Percentiles rank a stretch among this genome's conserved stretches.
These are phyloP conservation scores for Leucocoprinus sp. DNA, from an alignment of 768 basidiomycete genomes.

Conservation along the genomic window DNA sequence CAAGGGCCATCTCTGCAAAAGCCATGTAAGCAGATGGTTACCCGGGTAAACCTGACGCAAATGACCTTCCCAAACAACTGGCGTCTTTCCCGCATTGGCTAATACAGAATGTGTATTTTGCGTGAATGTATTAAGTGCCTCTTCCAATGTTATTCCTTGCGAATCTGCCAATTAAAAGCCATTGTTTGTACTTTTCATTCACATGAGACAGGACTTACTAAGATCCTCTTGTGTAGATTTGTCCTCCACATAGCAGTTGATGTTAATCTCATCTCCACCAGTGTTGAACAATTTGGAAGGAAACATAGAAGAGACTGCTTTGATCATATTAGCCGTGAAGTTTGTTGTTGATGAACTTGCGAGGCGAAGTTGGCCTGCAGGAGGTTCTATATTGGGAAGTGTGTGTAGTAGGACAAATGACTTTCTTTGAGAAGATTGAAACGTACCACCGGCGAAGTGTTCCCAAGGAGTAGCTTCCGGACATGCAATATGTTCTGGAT, in stretches of 20 bases:
- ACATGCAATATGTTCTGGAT: constrained; percentile 75
- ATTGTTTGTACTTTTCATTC: not conserved
- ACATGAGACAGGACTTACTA: constrained; percentile 12
- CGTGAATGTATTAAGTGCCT: constrained; percentile 60
- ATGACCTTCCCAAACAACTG: constrained; percentile 84
- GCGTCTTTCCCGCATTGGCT: constrained; percentile 51
- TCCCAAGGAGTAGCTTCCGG: constrained; percentile 46
- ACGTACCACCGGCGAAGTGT: constrained; percentile 37
- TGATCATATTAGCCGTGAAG: constrained; percentile 51
- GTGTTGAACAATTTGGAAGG: constrained; percentile 63
- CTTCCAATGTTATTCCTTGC: constrained; percentile 44
- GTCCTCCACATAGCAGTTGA: constrained; percentile 58
- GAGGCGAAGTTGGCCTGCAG: constrained; percentile 76
- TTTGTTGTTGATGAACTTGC: constrained; percentile 49
- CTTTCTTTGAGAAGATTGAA: too few species aligned
- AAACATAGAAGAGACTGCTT: constrained; percentile 40
- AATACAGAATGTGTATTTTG: constrained; percentile 51
- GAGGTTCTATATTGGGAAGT: constrained; percentile 42
- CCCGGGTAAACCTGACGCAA: not conserved
- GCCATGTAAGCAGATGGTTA: too few species aligned
- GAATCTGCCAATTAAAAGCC: not conserved
- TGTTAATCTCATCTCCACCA: constrained; percentile 78
- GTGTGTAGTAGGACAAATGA: too few species aligned
- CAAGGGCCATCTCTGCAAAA: constrained; percentile 30
- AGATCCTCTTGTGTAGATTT: constrained; percentile 48